Percentiles rank a stretch among this genome's conserved stretches.
Conservation (phyloP, 1,139 yeast genomes). For the Nematodospora anomalae region DNA sequence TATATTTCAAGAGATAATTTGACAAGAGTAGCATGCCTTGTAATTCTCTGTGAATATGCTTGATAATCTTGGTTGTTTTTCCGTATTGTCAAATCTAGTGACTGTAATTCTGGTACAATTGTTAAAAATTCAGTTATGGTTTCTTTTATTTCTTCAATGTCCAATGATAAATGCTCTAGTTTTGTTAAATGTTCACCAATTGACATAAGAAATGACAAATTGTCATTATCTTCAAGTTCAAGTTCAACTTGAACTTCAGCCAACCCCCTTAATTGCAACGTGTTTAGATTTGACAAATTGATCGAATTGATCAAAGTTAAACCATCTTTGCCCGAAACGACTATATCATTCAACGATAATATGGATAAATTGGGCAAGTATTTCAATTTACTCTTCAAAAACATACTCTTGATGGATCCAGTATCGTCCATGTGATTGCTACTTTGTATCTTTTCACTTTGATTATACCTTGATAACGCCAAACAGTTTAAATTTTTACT, state of each 20-base stretch:
- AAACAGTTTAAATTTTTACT: constrained; percentile 19
- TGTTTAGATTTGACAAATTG: constrained; percentile 20
- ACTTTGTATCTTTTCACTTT: constrained; percentile 4
- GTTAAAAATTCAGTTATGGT: constrained; percentile 40
- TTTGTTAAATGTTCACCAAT: constrained; percentile 26
- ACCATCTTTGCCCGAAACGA: constrained; percentile 28
- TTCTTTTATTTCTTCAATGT: constrained; percentile 48
- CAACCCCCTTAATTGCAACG: constrained; percentile 28
- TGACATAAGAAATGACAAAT: constrained; percentile 27
- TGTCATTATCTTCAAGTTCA: too few relatives aligned
- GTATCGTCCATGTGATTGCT: constrained; percentile 1
- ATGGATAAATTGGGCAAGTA: constrained; percentile 20
- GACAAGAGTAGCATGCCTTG: constrained; percentile 4
- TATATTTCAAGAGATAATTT: constrained; percentile 46
- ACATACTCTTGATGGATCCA: constrained; percentile 9
- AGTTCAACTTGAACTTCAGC: constrained; percentile 27
- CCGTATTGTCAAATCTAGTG: constrained; percentile 46
- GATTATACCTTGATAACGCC: constrained; percentile 20
- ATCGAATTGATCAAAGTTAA: constrained; percentile 20
- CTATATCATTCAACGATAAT: constrained; percentile 29
- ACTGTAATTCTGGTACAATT: constrained; percentile 22
- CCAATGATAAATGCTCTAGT: constrained; percentile 37
- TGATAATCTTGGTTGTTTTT: constrained; percentile 36
- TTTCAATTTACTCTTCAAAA: constrained; percentile 17
- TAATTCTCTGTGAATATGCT: constrained; percentile 32